These are phyloP conservation scores for Cornus suecica DNA, from an alignment of 148 eudicot species.

Conservation along the genomic window DNA sequence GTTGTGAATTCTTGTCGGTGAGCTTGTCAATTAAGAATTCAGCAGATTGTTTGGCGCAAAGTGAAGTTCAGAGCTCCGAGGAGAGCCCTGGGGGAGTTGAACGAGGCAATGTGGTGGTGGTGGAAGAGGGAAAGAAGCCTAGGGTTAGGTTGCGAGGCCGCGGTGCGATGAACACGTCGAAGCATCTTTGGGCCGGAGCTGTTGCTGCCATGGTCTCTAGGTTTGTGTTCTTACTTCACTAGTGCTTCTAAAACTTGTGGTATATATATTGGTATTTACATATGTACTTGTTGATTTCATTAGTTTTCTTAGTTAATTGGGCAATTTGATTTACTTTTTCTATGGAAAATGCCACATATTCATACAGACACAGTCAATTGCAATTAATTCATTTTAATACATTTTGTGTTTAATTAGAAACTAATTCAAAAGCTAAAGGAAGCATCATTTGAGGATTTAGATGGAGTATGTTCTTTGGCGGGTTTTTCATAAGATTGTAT, in stretches of 20 bases:
- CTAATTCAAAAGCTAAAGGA: neutral
- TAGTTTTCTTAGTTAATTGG: neutral
- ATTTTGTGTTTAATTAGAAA: neutral
- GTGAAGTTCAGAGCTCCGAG: slow-evolving; percentile 14
- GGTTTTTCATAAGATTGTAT: neutral
- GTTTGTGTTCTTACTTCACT: slow-evolving; percentile 20
- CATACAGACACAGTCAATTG: neutral
- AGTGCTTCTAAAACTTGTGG: neutral
- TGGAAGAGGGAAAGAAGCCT: slow-evolving; percentile 14
- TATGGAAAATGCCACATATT: neutral
- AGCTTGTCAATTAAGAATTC: slow-evolving; percentile 45
- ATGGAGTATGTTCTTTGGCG: neutral
- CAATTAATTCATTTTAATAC: neutral
- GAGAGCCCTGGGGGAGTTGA: neutral
- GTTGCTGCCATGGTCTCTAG: slow-evolving; percentile 94
- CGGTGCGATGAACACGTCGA: slow-evolving; percentile 70
- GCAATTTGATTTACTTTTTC: neutral
- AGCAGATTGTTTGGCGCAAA: slow-evolving; percentile 8
- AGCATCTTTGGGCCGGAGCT: slow-evolving; percentile 94
- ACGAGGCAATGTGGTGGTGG: slow-evolving; percentile 18
- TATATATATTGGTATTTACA: too few species aligned
- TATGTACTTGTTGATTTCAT: neutral
- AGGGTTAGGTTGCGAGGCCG: slow-evolving; percentile 25
- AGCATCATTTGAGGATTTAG: neutral
- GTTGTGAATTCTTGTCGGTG: slow-evolving; percentile 47